Conservation (phyloP, 2,329 filamentous ascomycete species). For the Phialemoniopsis sp. region DNA sequence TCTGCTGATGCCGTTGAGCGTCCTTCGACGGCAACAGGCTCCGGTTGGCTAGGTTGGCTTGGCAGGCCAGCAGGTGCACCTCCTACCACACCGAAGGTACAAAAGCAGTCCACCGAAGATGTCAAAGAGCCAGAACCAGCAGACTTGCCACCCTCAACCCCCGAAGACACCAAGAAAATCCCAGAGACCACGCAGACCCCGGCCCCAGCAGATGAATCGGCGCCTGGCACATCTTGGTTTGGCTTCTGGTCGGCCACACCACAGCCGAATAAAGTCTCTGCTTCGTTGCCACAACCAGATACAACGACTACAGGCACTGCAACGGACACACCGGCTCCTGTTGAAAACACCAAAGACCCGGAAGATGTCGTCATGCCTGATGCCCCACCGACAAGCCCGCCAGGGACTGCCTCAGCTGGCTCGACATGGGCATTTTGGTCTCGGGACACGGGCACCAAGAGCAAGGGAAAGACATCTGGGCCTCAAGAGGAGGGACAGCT, state of each 20-base stretch:
- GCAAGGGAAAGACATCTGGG: constrained; percentile 19
- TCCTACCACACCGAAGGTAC: background rate
- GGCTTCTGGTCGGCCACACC: constrained; percentile 28
- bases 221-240: constrained; percentile 32
- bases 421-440: constrained; percentile 85
- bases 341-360: constrained; percentile 18
- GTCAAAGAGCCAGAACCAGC: constrained; percentile 12
- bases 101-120: constrained; percentile 7
- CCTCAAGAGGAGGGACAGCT: constrained; percentile 42
- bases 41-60: constrained; percentile 55
- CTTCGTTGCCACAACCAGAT: constrained; percentile 4
- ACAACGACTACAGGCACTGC: constrained; percentile 6
- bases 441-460: constrained; percentile 42
- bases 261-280: constrained; percentile 5
- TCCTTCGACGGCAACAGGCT: constrained; percentile 21
- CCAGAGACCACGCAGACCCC: constrained; percentile 10
- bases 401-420: constrained; percentile 43
- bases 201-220: constrained; percentile 7
- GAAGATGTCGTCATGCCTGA: constrained; percentile 40
- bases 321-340: constrained; percentile 6
- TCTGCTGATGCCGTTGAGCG: too few relatives aligned
- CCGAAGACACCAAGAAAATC: constrained; percentile 5
- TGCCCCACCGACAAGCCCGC: constrained; percentile 23
- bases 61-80: constrained; percentile 18
- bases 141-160: constrained; percentile 8